These are phyloP conservation scores for Colletotrichum viniferum DNA, from an alignment of 2,329 filamentous ascomycete species.

Conservation along the genomic window DNA sequence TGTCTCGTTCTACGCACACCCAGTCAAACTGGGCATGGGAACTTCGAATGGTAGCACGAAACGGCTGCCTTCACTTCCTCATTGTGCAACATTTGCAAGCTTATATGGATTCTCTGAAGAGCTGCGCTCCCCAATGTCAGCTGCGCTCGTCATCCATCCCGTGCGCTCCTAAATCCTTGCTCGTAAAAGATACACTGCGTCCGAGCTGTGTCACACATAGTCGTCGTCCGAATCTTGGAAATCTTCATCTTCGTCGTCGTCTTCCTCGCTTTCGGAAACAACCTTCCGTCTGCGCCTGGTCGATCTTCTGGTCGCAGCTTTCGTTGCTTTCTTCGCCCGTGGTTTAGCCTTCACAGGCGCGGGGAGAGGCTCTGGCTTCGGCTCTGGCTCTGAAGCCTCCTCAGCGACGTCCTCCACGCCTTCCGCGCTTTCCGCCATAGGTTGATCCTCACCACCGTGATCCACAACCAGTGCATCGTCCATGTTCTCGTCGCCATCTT, in stretches of 20 bases:
- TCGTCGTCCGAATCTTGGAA: conserved; percentile 12
- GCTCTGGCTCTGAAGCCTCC: background rate
- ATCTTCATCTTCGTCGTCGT: conserved; percentile 5
- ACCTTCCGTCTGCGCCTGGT: conserved; percentile 5
- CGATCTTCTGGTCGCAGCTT: conserved; percentile 1
- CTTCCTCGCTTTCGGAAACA: conserved; percentile 9
- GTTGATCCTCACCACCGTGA: conserved; percentile 18
- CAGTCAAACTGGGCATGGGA: background rate
- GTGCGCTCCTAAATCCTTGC: background rate
- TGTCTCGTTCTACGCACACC: background rate
- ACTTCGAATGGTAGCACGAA: background rate
- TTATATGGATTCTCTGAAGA: background rate
- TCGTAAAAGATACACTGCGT: background rate
- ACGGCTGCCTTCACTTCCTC: background rate
- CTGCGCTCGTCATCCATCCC: background rate
- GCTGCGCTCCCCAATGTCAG: background rate
- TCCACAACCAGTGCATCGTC: conserved; percentile 39
- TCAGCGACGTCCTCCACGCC: background rate
- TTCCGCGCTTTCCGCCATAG: background rate
- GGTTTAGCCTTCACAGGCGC: conserved; percentile 8
- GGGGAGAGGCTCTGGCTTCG: background rate
- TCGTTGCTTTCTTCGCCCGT: background rate
- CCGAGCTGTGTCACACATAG: background rate
- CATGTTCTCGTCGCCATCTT: conserved; percentile 39
- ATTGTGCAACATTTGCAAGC: background rate